Percentiles rank a stretch among this genome's conserved stretches.
Conservation (phyloP, 2,329 filamentous ascomycete species). For the Cordyceps fumosorosea region DNA sequence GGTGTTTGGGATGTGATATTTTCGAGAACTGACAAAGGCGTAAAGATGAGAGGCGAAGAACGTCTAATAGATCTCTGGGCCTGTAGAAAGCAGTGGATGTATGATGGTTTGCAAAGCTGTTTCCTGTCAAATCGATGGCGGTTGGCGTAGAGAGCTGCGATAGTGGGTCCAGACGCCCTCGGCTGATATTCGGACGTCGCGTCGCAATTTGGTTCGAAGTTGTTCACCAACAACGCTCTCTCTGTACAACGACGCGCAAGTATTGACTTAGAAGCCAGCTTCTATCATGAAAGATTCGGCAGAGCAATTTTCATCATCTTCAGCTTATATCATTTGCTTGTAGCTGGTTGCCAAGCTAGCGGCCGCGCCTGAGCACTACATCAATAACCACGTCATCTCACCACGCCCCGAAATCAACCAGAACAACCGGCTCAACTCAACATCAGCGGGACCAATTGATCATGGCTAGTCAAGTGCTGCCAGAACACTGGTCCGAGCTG, state of each 20-base stretch:
- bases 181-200: constrained; percentile 10
- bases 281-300: background rate
- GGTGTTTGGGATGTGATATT: background rate
- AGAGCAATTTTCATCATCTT: background rate
- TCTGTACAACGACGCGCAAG: background rate
- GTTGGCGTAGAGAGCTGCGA: background rate
- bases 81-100: no score
- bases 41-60: background rate
- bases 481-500: constrained; percentile 35
- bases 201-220: background rate
- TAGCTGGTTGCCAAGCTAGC: background rate
- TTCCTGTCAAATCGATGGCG: no score
- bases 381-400: background rate
- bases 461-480: constrained; percentile 21
- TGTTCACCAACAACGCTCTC: background rate
- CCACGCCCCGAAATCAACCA: background rate
- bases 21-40: background rate
- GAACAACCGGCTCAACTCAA: background rate
- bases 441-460: constrained; percentile 1
- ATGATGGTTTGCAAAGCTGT: background rate
- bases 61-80: background rate
- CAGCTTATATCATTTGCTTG: no score
- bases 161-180: background rate
- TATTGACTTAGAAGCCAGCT: background rate
- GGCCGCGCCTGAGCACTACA: background rate